Percentiles rank a stretch among this genome's conserved stretches.
These are phyloP conservation scores for Starmera pachycereana DNA, from an alignment of 805 yeast species.

Conservation along the genomic window DNA sequence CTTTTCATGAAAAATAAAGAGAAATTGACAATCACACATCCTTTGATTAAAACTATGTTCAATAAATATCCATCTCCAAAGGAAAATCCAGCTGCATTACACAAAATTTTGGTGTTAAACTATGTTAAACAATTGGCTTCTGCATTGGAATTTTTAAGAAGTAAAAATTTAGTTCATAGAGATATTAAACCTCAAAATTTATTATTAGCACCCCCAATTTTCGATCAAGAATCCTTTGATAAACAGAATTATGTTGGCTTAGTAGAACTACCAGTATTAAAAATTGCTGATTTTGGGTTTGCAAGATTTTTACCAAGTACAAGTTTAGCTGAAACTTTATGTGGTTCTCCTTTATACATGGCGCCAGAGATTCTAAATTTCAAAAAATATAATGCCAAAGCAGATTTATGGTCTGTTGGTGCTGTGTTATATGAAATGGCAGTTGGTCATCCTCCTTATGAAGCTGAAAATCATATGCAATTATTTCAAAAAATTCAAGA, in stretches of 20 bases:
- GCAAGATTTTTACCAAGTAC: slow-evolving; percentile 91
- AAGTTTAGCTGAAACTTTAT: slow-evolving; percentile 90
- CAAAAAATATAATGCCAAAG: slow-evolving; percentile 94
- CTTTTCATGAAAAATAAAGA: slow-evolving; percentile 72
- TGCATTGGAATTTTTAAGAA: slow-evolving; percentile 73
- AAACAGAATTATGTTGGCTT: slow-evolving; percentile 55
- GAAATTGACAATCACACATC: slow-evolving; percentile 64
- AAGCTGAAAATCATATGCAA: slow-evolving; percentile 89
- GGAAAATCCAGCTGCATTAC: slow-evolving; percentile 64
- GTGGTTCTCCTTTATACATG: slow-evolving; percentile 98
- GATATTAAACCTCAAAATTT: slow-evolving; percentile 92
- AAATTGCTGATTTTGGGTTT: slow-evolving; percentile 96
- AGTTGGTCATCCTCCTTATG: slow-evolving; percentile 93
- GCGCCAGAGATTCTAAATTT: slow-evolving; percentile 94
- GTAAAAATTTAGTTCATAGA: slow-evolving; percentile 81
- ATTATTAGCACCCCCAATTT: slow-evolving; percentile 72
- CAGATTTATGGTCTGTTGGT: slow-evolving; percentile 97
- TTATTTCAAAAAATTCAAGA: slow-evolving; percentile 77
- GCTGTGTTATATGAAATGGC: slow-evolving; percentile 94
- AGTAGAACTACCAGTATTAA: slow-evolving; percentile 83
- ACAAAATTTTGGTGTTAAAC: slow-evolving; percentile 69
- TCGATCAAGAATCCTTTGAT: slow-evolving; percentile 47
- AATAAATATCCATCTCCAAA: slow-evolving; percentile 76
- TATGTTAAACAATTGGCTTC: slow-evolving; percentile 80
- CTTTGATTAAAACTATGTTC: slow-evolving; percentile 65